Evolutionary conservation across 306 rosid species (phyloP).

Genomic region (Corylus heterophylla): DNA sequence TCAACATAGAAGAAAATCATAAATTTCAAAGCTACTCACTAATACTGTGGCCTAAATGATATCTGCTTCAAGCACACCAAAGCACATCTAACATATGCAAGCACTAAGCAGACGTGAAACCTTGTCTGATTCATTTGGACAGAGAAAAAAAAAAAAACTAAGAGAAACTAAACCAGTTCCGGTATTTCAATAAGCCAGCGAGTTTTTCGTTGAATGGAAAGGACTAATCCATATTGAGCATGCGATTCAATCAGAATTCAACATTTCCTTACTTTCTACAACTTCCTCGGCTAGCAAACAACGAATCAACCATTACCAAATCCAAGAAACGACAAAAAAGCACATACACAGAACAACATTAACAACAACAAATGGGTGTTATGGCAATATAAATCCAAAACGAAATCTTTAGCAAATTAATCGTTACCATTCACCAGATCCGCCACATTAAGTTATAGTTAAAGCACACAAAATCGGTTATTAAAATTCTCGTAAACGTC

Average conservation of each 20-base stretch:
- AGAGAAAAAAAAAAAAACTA: background rate
- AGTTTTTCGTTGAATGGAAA: background rate
- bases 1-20: slow-evolving; percentile 25
- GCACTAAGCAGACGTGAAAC: background rate
- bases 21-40: slow-evolving; percentile 11
- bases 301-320: background rate
- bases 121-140: background rate
- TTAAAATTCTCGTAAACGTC: background rate
- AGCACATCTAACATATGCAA: background rate
- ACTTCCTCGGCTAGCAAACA: background rate
- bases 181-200: background rate
- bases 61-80: background rate
- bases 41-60: background rate
- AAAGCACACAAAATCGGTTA: background rate
- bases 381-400: too few relatives aligned
- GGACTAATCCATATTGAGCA: background rate
- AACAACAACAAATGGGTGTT: background rate
- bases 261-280: background rate
- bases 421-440: background rate
- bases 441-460: background rate
- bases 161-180: background rate
- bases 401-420: background rate
- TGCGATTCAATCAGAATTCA: background rate
- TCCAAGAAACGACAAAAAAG: background rate
- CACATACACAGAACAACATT: background rate